Evolutionary conservation across 805 yeast species (phyloP).

Genomic region (Brettanomyces anomalus): DNA sequence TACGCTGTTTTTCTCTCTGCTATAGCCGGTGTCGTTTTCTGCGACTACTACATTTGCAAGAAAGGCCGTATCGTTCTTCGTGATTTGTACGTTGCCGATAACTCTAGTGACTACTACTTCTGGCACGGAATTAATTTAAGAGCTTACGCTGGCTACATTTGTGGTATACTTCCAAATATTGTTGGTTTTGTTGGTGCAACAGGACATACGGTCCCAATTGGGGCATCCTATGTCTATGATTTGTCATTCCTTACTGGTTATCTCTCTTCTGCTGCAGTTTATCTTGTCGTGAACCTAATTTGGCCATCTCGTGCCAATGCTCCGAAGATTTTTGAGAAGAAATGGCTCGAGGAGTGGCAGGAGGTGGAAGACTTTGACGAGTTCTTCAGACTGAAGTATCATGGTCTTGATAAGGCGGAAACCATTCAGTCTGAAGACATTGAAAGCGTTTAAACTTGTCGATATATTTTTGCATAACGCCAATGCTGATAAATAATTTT

Average conservation of each 20-base stretch:
- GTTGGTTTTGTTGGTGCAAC: conserved; percentile 84
- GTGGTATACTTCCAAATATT: conserved; percentile 76
- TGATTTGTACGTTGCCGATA: conserved; percentile 51
- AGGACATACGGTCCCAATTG: conserved; percentile 59
- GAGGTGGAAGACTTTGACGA: conserved; percentile 57
- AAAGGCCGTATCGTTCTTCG: conserved; percentile 58
- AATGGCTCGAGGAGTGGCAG: conserved; percentile 55
- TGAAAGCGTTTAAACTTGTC: too few species aligned
- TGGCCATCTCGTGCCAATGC: conserved; percentile 45
- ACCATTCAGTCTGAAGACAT: too few species aligned
- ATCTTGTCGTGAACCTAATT: conserved; percentile 40
- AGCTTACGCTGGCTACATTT: conserved; percentile 69
- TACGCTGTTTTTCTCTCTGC: conserved; percentile 77
- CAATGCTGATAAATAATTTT: too few species aligned
- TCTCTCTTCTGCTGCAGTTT: conserved; percentile 44
- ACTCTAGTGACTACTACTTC: conserved; percentile 48
- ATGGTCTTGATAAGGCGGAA: neutral
- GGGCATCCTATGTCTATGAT: conserved; percentile 67
- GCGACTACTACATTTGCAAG: conserved; percentile 66
- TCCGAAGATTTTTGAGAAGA: conserved; percentile 34
- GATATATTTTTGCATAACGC: too few species aligned
- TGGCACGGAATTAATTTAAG: conserved; percentile 73
- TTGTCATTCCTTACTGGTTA: conserved; percentile 76
- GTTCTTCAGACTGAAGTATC: conserved; percentile 7
- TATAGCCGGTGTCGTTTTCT: conserved; percentile 66